Conservation (phyloP, 129 eudicot genomes). For the Sambucus nigra region DNA sequence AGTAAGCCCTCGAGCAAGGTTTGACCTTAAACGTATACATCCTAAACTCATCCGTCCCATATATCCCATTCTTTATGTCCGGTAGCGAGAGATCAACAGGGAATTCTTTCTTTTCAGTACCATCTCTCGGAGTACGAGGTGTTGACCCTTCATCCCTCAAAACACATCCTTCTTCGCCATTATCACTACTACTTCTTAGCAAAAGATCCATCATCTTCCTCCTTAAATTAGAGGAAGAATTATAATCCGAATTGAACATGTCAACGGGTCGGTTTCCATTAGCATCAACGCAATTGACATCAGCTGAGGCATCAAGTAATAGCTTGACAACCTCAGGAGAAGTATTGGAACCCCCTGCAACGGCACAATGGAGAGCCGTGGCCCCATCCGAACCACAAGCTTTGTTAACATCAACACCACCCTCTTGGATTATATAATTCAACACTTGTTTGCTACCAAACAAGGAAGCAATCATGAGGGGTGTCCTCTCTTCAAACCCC, state of each 20-base stretch:
- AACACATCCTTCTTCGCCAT: slow-evolving; percentile 18
- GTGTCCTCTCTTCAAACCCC: slow-evolving; percentile 68
- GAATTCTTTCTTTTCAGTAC: slow-evolving; percentile 52
- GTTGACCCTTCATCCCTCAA: slow-evolving; percentile 14
- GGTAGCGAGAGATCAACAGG: slow-evolving; percentile 66
- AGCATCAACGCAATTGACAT: slow-evolving; percentile 41
- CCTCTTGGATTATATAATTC: slow-evolving; percentile 35
- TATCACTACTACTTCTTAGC: slow-evolving; percentile 27
- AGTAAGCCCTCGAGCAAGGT: slow-evolving; percentile 90
- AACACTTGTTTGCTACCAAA: slow-evolving; percentile 60
- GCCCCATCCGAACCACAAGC: slow-evolving; percentile 70
- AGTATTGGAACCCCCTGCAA: slow-evolving; percentile 45
- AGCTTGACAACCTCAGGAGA: slow-evolving; percentile 52
- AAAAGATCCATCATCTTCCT: slow-evolving; percentile 39
- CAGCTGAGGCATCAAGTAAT: slow-evolving; percentile 51
- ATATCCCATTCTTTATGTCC: slow-evolving; percentile 65
- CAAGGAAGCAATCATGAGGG: slow-evolving; percentile 71
- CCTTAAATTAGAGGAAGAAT: slow-evolving; percentile 19
- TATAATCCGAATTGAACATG: slow-evolving; percentile 23
- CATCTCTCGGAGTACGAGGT: slow-evolving; percentile 14
- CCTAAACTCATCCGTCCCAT: slow-evolving; percentile 73
- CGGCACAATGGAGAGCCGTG: slow-evolving; percentile 75
- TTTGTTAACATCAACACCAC: slow-evolving; percentile 51
- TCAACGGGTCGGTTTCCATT: slow-evolving; percentile 55
- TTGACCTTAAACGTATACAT: slow-evolving; percentile 79